phyloP scores from a whole-genome alignment of 2,329 filamentous ascomycete genomes.

The Ceratocystis eucalypticola region DNA sequence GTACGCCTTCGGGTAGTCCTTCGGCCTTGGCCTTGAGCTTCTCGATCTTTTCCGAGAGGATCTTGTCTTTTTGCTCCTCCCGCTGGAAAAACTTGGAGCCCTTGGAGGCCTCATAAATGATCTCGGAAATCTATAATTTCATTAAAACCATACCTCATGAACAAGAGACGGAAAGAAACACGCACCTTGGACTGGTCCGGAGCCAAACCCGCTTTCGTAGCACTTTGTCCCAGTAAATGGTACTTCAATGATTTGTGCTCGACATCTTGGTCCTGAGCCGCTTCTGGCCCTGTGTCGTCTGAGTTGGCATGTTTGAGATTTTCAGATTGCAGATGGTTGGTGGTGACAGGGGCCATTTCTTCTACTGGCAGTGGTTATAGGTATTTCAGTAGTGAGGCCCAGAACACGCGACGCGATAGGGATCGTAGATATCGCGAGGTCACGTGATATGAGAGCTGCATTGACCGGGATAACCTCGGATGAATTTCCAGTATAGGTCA shows the following conservation, averaged over 20 bases:
- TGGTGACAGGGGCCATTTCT: too few relatives aligned
- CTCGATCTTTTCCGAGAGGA: conserved; percentile 73
- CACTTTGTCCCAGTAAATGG: conserved; percentile 72
- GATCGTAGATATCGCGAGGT: neutral
- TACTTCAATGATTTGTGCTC: conserved; percentile 63
- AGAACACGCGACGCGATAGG: neutral
- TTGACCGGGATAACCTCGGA: too few relatives aligned
- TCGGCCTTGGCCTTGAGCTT: conserved; percentile 62
- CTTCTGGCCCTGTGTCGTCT: neutral
- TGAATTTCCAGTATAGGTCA: too few relatives aligned
- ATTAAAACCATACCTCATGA: neutral
- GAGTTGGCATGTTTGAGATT: neutral
- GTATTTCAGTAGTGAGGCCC: neutral
- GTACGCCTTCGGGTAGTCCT: conserved; percentile 60
- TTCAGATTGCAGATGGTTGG: neutral
- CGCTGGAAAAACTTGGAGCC: conserved; percentile 93
- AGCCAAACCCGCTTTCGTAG: conserved; percentile 86
- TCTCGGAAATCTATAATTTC: conserved; percentile 59
- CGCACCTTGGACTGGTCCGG: conserved; percentile 78
- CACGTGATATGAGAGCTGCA: neutral
- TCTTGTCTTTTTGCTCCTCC: conserved; percentile 69
- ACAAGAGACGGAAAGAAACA: too few relatives aligned
- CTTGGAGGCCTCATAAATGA: conserved; percentile 94
- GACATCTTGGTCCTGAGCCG: neutral
- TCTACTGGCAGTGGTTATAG: neutral